Evolutionary conservation across 306 rosid species (phyloP), one percentile per base, ranked within the genome.

Genomic region (Purshia tridentata): DNA sequence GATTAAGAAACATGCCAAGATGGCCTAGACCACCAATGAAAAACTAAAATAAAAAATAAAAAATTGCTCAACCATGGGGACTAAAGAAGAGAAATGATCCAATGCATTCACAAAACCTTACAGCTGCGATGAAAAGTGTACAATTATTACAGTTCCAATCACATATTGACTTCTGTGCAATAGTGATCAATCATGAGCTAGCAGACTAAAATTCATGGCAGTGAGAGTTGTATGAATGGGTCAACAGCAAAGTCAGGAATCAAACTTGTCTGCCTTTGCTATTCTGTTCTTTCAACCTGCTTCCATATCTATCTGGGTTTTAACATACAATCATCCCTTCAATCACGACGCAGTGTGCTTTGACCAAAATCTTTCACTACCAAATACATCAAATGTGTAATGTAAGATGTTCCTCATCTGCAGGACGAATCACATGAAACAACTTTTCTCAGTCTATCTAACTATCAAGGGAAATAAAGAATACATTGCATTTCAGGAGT

Each of bases 321-420:
- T 61, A 61, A 39, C 47, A 7, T 15, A 39, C 22, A 29, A 29
- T 29, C 46, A 61, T 15, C 78, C n/a, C 8, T 6, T 45, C 63
- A n/a, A 75, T 18, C 9, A 19, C 3, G 51, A 82, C 29, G 70
- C 47, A 6, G 14, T 42, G 44, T 42, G 40, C 55, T 72, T 40
- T 15, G 22, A 45, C 68, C 6, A 20, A 9, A 20, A 53, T 44
- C 8, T 5, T 54, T 50, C 65, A 35, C 58, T 20, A 46, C n/a
- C 23, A 5, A 70, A 42, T 69, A 70, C 67, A 78, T 23, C 79
- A 22, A 48, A 20, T 2, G 69, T 66, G 49, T 55, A 12, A 78
- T 8, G 45, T 29, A 46, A 59, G 69, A 61, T 3, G 44, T 44
- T 42, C 55, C 42, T 55, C 48, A 2, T 74, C 80, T 65, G 78